A percentile compares a stretch with the other conserved stretches of the same genome.
Conservation (phyloP, 805 yeast genomes). For the Wickerhamiella vanderwaltii region DNA sequence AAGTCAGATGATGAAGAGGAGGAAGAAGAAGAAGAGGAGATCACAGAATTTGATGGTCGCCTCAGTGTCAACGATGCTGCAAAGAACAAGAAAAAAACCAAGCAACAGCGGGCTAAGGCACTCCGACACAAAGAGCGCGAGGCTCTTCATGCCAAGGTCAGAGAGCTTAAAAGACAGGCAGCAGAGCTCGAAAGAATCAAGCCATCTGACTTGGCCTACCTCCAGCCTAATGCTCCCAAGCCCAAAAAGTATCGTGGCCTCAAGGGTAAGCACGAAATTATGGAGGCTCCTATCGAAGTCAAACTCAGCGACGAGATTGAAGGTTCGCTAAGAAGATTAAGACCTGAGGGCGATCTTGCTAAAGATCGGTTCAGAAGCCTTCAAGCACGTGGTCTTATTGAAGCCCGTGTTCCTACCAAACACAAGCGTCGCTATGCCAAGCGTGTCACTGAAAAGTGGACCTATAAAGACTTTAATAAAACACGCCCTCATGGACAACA, state of each 20-base stretch:
- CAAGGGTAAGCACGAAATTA: conserved; percentile 35
- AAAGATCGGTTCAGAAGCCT: conserved; percentile 70
- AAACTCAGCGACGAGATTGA: conserved; percentile 81
- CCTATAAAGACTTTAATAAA: conserved; percentile 62
- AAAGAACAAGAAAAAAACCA: conserved; percentile 57
- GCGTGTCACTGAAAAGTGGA: conserved; percentile 83
- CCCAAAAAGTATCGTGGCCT: conserved; percentile 30
- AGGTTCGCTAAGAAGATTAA: conserved; percentile 69
- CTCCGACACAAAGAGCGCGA: conserved; percentile 34
- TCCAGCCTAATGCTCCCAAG: conserved; percentile 18
- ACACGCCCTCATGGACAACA: conserved; percentile 7
- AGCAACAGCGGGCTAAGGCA: conserved; percentile 60
- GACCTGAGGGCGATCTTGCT: conserved; percentile 80
- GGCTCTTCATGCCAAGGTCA: conserved; percentile 32
- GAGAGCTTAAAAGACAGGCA: conserved; percentile 47
- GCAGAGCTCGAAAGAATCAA: conserved; percentile 35
- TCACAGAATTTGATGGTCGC: conserved; percentile 23
- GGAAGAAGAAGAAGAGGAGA: conserved; percentile 22
- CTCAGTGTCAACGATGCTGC: conserved; percentile 67
- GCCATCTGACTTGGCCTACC: conserved; percentile 14
- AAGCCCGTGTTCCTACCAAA: conserved; percentile 61
- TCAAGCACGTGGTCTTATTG: conserved; percentile 79
- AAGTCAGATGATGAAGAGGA: conserved; percentile 27
- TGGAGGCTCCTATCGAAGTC: conserved; percentile 46
- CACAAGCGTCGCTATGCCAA: conserved; percentile 56